phyloP scores from a whole-genome alignment of 768 basidiomycete genomes.

The Naganishia antarctica region DNA sequence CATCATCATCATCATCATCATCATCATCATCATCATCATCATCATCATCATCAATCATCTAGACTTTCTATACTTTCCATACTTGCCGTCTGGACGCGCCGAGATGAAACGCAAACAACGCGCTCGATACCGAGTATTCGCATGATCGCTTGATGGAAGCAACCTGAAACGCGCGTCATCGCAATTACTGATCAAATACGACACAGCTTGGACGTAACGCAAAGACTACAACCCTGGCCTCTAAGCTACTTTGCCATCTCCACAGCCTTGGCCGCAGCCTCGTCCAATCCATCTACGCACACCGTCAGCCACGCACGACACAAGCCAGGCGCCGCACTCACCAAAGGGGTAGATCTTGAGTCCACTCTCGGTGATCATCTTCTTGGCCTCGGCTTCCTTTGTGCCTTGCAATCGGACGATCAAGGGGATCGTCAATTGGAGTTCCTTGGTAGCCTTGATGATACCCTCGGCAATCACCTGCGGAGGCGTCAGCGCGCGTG shows the following conservation, averaged over 20 bases:
- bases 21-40: too few species aligned
- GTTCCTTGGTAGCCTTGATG: constrained; percentile 93
- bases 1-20: too few species aligned
- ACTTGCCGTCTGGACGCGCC: neutral
- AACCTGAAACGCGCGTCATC: constrained; percentile 1
- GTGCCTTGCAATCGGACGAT: constrained; percentile 95
- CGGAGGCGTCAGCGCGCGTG: neutral
- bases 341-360: constrained; percentile 82
- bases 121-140: neutral
- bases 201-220: too few species aligned
- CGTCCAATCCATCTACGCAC: constrained; percentile 70
- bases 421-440: constrained; percentile 75
- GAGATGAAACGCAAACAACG: constrained; percentile 11
- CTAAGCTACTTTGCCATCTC: constrained; percentile 48
- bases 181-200: neutral
- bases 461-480: constrained; percentile 61
- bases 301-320: neutral
- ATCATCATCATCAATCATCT: too few species aligned
- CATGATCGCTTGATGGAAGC: neutral
- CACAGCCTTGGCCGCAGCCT: constrained; percentile 63
- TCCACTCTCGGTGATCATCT: constrained; percentile 88
- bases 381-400: constrained; percentile 93
- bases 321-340: constrained; percentile 23
- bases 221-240: neutral
- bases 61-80: too few species aligned